Evolutionary conservation across 176 grass and related monocot species (phyloP).

Genomic region (Panicum miliaceum): DNA sequence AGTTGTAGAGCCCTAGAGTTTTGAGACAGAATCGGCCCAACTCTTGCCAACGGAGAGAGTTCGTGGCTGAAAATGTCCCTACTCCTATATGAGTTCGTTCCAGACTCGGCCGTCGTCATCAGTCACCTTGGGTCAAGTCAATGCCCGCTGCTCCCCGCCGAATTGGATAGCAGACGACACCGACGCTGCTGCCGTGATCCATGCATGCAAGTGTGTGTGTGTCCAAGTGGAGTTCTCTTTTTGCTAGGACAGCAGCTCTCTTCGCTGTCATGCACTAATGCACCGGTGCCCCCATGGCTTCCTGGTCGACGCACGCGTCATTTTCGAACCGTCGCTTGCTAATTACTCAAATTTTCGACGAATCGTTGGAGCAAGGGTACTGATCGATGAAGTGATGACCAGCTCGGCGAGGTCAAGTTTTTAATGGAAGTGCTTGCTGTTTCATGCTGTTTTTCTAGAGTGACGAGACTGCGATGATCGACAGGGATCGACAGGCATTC

Average conservation of each 20-base stretch:
- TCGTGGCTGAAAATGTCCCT: too few species aligned
- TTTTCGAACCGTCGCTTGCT: neutral
- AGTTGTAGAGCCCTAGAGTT: neutral
- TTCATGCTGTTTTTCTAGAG: neutral
- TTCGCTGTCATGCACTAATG: neutral
- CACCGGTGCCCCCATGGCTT: neutral
- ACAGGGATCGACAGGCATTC: too few species aligned
- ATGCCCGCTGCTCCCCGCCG: neutral
- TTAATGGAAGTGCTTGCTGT: neutral
- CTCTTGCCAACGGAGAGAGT: neutral
- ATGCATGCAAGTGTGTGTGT: neutral
- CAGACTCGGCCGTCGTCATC: too few species aligned
- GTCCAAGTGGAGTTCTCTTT: neutral
- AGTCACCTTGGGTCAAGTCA: too few species aligned
- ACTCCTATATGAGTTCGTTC: too few species aligned
- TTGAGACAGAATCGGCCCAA: neutral
- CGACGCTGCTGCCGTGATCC: too few species aligned
- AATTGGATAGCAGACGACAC: neutral
- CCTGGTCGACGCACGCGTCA: neutral
- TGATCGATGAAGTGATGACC: neutral
- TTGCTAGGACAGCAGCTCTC: neutral
- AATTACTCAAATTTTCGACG: neutral
- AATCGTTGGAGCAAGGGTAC: slow-evolving; percentile 2
- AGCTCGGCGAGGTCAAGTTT: neutral
- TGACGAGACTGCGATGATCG: neutral